Conservation (phyloP, 176 grass and related monocot species). For the Panicum miliaceum region DNA sequence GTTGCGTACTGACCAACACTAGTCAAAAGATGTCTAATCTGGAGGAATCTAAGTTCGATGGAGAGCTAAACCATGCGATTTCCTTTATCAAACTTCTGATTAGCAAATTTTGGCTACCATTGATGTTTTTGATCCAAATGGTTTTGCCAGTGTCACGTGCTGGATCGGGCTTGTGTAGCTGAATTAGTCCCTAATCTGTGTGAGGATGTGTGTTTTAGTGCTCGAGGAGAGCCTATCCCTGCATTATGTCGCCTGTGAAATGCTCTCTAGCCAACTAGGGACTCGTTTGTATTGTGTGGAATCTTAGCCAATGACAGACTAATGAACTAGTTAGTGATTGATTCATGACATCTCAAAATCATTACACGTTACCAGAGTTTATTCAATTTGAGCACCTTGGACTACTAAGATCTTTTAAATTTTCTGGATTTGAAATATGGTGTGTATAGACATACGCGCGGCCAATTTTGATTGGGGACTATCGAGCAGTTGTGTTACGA, state of each 20-base stretch:
- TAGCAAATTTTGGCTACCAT: background rate
- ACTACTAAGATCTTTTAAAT: background rate
- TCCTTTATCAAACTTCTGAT: background rate
- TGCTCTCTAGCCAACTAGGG: background rate
- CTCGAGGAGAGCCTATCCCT: background rate
- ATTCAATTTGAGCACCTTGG: background rate
- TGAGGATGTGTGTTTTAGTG: background rate
- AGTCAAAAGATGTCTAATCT: background rate
- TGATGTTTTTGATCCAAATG: constrained; percentile 6
- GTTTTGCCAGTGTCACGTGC: background rate
- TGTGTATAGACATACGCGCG: background rate
- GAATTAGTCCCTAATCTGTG: background rate
- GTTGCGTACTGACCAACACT: constrained; percentile 29
- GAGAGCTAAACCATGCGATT: background rate
- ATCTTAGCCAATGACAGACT: background rate
- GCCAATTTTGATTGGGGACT: background rate
- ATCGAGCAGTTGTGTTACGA: background rate
- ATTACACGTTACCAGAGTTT: too few species aligned
- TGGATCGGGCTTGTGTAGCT: background rate
- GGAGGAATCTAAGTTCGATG: background rate
- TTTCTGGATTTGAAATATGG: background rate
- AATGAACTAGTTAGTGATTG: background rate
- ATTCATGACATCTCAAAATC: background rate
- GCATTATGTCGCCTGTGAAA: background rate
- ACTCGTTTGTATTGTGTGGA: background rate